Percentiles rank a stretch among this genome's conserved stretches.
These are phyloP conservation scores for Cutaneotrichosporon spelunceum DNA, from an alignment of 1,284 basidiomycete species.

Conservation along the genomic window DNA sequence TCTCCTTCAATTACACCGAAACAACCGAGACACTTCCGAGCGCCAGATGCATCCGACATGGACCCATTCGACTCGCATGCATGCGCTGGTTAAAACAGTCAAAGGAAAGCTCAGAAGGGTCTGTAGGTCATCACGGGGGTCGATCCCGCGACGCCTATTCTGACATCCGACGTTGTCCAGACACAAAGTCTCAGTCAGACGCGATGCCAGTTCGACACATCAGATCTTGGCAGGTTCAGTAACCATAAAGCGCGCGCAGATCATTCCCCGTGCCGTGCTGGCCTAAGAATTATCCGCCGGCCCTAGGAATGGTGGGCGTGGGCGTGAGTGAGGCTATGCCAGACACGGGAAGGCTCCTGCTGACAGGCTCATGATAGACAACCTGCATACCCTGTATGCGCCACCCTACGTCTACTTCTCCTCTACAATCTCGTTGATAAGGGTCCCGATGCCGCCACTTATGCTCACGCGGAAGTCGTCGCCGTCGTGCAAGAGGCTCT, in stretches of 20 bases:
- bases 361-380: neutral
- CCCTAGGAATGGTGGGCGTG: too few species aligned
- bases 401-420: constrained; percentile 36
- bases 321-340: neutral
- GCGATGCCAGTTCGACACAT: constrained; percentile 17
- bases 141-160: constrained; percentile 7
- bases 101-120: neutral
- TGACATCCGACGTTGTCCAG: neutral
- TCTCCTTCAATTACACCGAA: neutral
- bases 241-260: neutral
- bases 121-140: constrained; percentile 6
- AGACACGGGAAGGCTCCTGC: neutral
- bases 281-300: neutral
- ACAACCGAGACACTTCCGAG: neutral
- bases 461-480: constrained; percentile 51
- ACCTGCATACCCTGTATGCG: constrained; percentile 1
- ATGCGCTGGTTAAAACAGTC: too few species aligned
- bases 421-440: constrained; percentile 51
- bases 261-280: too few species aligned
- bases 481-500: constrained; percentile 42
- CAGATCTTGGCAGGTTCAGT: neutral
- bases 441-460: constrained; percentile 51
- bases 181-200: constrained; percentile 15
- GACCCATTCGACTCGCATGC: too few species aligned
- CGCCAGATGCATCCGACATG: too few species aligned